Conservation (phyloP, 768 basidiomycete species). For the Tulasnella sp. region DNA sequence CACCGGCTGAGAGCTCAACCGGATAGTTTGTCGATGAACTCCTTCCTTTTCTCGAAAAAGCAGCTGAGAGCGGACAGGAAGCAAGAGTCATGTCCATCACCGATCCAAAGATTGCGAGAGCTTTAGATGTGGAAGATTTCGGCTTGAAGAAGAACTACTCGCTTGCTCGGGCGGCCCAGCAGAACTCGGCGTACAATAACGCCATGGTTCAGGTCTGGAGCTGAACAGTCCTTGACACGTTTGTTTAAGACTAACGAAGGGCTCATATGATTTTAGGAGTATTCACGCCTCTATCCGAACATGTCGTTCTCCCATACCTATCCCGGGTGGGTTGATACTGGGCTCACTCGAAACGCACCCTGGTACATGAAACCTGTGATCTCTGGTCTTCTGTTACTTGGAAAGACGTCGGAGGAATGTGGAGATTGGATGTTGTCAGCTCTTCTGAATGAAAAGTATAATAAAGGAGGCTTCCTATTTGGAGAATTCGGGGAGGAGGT, state of each 20-base stretch:
- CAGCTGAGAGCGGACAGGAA: conserved; percentile 33
- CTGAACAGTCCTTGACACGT: neutral
- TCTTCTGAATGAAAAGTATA: neutral
- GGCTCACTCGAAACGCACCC: conserved; percentile 40
- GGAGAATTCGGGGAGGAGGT: conserved; percentile 12
- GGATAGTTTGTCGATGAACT: conserved; percentile 32
- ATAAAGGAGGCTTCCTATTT: neutral
- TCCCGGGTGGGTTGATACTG: conserved; percentile 52
- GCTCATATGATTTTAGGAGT: conserved; percentile 41
- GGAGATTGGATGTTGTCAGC: conserved; percentile 18
- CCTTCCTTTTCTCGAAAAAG: conserved; percentile 31
- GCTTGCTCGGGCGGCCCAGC: conserved; percentile 1
- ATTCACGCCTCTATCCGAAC: conserved; percentile 48
- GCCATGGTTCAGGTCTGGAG: conserved; percentile 29
- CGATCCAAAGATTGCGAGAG: neutral
- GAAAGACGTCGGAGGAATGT: neutral
- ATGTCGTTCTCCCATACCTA: conserved; percentile 52
- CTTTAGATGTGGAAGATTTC: conserved; percentile 23
- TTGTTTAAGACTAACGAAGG: neutral
- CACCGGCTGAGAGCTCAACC: neutral
- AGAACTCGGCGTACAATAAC: conserved; percentile 19
- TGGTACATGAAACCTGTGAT: conserved; percentile 7
- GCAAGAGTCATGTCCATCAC: conserved; percentile 34
- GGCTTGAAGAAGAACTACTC: conserved; percentile 35
- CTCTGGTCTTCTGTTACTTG: neutral